Base-by-base conservation (phyloP, 2,329 filamentous ascomycete genomes). In the Polychaeton citri region DNA sequence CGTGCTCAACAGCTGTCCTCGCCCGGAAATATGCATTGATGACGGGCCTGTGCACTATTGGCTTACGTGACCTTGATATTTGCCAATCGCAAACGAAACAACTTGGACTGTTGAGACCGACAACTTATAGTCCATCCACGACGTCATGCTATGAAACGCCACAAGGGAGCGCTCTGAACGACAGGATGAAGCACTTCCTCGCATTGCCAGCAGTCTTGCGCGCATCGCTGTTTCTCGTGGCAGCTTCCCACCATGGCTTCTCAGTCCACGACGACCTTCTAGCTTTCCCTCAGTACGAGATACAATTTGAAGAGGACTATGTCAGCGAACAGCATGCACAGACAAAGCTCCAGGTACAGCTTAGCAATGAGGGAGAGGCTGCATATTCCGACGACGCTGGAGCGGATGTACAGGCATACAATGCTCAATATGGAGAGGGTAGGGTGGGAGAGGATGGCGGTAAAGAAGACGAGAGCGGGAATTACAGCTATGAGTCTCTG, bases 251-350 rank as follows among this genome's bases (percentile, higher is more conserved):
- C 49, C 69, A 69, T 46, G 61, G 68, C 15, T 94, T 94, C 64
- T 93, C 79, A 62, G 81, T 93, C 38, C 78, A 90, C 51, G 84
- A 93, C 54, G 87, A 95, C 55, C 60, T 94, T 35, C 70, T 93
- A 38, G 85, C 85, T 13, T 85, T 81, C 60, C 87, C 87, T 8
- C 55, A 95, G 79, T 95, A 82, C 53, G 80, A 90, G 53, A 70
- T 95, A 19, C 62, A 79, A 24, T 87, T 88, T 55, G 72, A 85
- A 24, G 48, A 54, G 34, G 67, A 74, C 9, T 82, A 76, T 54
- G 72, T 92, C 32, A 72, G 78, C 19, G 78, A 86, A 46, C 60
- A 70, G 21, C 78, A 84, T 38, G 85, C 82, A 5, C 65, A 74
- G 17, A 63, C 69, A 4, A 67, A 79, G 4, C 62, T 88, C 39